Base-by-base conservation (phyloP, 352 stramenopile species). In the Peronospora farinosa region DNA sequence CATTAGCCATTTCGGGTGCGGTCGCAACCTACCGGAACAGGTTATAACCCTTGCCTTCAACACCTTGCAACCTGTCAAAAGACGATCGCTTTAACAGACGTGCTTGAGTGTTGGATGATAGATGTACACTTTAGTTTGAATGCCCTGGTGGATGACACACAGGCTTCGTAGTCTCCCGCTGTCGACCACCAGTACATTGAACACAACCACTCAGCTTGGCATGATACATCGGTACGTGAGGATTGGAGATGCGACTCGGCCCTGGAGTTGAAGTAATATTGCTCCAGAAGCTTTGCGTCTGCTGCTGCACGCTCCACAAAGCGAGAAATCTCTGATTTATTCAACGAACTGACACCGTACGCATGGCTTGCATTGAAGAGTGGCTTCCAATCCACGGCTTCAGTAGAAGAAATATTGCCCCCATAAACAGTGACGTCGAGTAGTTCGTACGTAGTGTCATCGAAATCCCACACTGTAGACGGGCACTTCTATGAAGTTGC, bases 241-340 rank as follows among this genome's bases (percentile, higher is more conserved):
- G 65, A 42, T 12, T 73, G 50, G 11, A 64, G 58, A 35, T 62
- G 53, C 27, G 78, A 83, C 48, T 78, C 68, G 13, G 80, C 80
- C 59, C 88, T 87, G 50, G 79, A 84, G 63, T 91, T 84, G 58
- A 73, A 84, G 53, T 91, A 88, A 54, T 91, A 91, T 33, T 69
- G 54, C 19, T 86, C 67, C 7, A 88, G 50, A 8, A 91, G 64
- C 9, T 63, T 35, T 4, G 57, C 40, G 41, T 88, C 61, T 0
- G 46, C 50, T 38, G 69, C 60, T 46, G 77, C 74, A 25, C 72
- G 75, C 33, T 59, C 45, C 33, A 69, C 67, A n/a, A 88, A 68
- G 16, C 58, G 47, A 7, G 54, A 53, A 7, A 91, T 57, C n/a
- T 68, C 48, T 3, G 47, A 50, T 8, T 58, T 79, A 6, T 61